A percentile compares a stretch with the other conserved stretches of the same genome.
Evolutionary conservation across 2,329 filamentous ascomycete species (phyloP).

Genomic region (Venturia carpophila): DNA sequence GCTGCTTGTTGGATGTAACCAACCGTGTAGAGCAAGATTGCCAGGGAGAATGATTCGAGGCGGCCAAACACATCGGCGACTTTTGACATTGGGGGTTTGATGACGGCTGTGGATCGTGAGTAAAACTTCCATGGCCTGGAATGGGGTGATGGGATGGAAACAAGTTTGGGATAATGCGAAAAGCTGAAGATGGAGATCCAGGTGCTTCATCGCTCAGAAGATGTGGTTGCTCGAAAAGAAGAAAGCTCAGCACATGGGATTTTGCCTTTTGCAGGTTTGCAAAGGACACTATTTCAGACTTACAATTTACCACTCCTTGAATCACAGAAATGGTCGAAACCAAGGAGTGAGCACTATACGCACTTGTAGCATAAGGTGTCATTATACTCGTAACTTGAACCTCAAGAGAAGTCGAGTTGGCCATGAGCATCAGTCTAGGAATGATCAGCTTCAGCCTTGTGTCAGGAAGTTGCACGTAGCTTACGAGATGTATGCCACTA

Average conservation of each 20-base stretch:
- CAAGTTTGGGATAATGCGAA: too few relatives aligned
- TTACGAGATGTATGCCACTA: conserved; percentile 40
- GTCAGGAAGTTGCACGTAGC: conserved; percentile 12
- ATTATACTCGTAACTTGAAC: conserved; percentile 55
- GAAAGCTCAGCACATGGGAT: neutral
- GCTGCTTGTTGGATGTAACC: conserved; percentile 52
- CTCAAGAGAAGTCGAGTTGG: conserved; percentile 59
- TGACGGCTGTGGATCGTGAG: conserved; percentile 37
- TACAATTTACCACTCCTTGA: conserved; percentile 56
- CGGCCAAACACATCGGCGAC: conserved; percentile 56
- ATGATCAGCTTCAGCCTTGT: conserved; percentile 23
- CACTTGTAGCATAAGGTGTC: conserved; percentile 57
- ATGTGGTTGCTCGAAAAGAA: too few relatives aligned
- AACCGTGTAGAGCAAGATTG: conserved; percentile 46
- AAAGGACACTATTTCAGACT: neutral
- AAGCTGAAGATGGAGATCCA: too few relatives aligned
- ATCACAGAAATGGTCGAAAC: conserved; percentile 58
- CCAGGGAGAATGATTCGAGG: conserved; percentile 50
- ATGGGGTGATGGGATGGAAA: too few relatives aligned
- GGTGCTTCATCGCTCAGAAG: too few relatives aligned
- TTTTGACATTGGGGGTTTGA: conserved; percentile 55
- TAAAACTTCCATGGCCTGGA: neutral
- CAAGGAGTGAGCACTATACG: conserved; percentile 56
- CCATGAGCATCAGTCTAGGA: conserved; percentile 43
- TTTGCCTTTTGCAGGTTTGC: too few relatives aligned